Evolutionary conservation across 441 rosid genomes (phyloP), one percentile per base, ranked within the genome.

Genomic region (Erysimum pusillum): DNA sequence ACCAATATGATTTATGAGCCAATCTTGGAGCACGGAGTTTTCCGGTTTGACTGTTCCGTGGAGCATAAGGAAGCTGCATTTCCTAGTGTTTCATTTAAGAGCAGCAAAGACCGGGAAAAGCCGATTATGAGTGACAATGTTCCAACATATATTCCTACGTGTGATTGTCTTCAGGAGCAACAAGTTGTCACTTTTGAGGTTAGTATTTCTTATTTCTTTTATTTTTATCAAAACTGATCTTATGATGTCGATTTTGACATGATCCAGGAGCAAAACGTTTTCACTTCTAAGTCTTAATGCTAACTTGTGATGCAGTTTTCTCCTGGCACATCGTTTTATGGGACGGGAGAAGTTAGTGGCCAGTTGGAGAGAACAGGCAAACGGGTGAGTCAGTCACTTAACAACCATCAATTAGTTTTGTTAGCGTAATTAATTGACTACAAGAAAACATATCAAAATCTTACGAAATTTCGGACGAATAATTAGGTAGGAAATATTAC

Each of bases 301-400:
- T 80, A 36, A 56, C 46, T 68, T 79, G 11, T 44, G 64, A 18
- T 80, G 60, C 76, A 96, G 99, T 82, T 96, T 84, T 88, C 97
- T 71, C 72, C 62, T 78, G 98, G 97, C 44, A 91, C 96, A 14
- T 87, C 95, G 11, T 86, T 96, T 78, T 96, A 96, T 78, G 99
- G 99, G 71, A 93, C 97, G 25, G 99, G 98, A 45, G 99, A 96
- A 93, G 99, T 87, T 82, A 86, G 98, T 83, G 99, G 99, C 46
- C 90, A 81, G 77, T 89, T 96, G 68, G 99, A 96, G 87, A 92
- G 98, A 61, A 90, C 99, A 0, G 98, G n/a, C 91, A 96, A 86
- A 75, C 84, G 97, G 76, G 99, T 91, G 63, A 80, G 97, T 79
- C 62, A 15, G 76, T 76, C 48, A 4, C 31, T 28, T 15, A 8